These are phyloP conservation scores for Tilletia caries DNA, from an alignment of 1,284 basidiomycete species.

Conservation along the genomic window DNA sequence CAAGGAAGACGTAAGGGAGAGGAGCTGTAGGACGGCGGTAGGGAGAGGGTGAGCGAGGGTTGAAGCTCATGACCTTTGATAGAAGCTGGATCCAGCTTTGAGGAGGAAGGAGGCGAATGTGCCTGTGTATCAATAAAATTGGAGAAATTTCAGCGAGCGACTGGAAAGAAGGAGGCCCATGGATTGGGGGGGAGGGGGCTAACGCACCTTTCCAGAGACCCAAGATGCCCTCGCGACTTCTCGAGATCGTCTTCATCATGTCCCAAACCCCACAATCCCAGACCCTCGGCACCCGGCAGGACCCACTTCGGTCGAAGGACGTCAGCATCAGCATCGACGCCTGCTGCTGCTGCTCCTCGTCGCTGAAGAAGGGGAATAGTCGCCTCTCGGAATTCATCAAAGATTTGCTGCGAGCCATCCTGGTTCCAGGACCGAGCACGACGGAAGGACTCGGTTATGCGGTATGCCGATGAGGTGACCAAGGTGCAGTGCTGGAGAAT, in stretches of 20 bases:
- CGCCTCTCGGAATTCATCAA: too few relatives aligned
- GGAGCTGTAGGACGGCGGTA: conserved; percentile 60
- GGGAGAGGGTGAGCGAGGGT: conserved; percentile 44
- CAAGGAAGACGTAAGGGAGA: conserved; percentile 66
- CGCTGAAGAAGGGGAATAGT: conserved; percentile 20
- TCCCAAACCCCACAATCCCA: conserved; percentile 83
- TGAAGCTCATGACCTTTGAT: conserved; percentile 26
- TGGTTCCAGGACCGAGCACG: too few relatives aligned
- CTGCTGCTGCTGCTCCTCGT: too few relatives aligned
- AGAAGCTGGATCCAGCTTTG: conserved; percentile 34
- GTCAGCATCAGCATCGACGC: conserved; percentile 29
- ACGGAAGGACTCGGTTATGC: too few relatives aligned
- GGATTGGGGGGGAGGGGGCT: not conserved
- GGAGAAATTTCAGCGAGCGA: not conserved
- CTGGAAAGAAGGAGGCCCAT: not conserved
- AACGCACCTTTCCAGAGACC: conserved; percentile 45
- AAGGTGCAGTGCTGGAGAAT: too few relatives aligned
- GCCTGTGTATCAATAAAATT: too few relatives aligned
- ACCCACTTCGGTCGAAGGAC: conserved; percentile 77
- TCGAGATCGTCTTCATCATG: conserved; percentile 83
- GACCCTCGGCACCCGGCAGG: conserved; percentile 80
- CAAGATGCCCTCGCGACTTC: conserved; percentile 60
- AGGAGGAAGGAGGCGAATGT: conserved; percentile 71
- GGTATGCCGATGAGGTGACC: too few relatives aligned
- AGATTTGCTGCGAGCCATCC: too few relatives aligned